phyloP scores from a whole-genome alignment of 225 moss, liverwort and hornwort species.

The Asterella californica region DNA sequence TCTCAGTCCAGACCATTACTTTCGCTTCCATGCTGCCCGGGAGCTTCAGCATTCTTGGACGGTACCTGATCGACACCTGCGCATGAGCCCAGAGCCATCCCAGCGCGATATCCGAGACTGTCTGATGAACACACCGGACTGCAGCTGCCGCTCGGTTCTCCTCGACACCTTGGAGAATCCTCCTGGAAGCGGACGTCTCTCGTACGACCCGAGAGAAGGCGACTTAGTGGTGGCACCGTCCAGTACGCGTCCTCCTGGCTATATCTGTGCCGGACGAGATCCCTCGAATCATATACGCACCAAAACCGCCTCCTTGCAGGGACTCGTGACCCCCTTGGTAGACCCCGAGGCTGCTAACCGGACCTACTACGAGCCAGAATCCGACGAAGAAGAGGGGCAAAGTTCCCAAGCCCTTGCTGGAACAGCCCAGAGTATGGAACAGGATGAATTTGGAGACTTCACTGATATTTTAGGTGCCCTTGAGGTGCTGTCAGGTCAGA shows the following conservation, averaged over 20 bases:
- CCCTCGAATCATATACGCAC: background rate
- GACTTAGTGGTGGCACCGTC: background rate
- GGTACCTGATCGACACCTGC: background rate
- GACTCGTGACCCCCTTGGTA: background rate
- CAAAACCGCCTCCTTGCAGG: background rate
- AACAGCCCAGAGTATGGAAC: background rate
- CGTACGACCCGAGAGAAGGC: background rate
- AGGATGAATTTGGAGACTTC: background rate
- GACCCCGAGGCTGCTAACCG: background rate
- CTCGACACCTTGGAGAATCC: background rate
- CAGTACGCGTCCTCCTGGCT: conserved; percentile 1
- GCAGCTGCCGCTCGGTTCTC: background rate
- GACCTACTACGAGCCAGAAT: background rate
- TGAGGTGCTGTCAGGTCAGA: background rate
- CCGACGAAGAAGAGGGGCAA: background rate
- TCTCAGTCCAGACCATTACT: background rate
- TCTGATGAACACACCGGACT: conserved; percentile 9
- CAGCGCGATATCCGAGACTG: background rate
- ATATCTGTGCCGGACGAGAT: background rate
- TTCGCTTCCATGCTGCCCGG: background rate
- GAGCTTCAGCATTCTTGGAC: background rate
- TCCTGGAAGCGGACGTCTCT: background rate
- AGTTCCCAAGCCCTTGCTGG: background rate
- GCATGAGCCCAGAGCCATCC: conserved; percentile 13
- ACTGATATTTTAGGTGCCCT: background rate